Percentiles rank a stretch among this genome's conserved stretches.
Conservation (phyloP, 1,139 yeast species). For the Arxiozyma telluris region DNA sequence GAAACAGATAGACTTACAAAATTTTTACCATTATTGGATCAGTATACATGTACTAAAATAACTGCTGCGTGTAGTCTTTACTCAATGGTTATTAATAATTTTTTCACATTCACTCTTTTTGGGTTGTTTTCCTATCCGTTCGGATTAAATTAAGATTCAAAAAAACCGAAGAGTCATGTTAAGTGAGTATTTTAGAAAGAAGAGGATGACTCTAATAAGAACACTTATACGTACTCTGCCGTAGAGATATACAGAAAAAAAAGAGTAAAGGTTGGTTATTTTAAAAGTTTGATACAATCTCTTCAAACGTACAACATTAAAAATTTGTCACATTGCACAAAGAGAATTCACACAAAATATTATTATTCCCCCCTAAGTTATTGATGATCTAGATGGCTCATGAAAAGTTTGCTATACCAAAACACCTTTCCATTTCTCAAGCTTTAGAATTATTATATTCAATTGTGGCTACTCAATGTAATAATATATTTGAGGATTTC, state of each 20-base stretch:
- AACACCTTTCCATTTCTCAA: slow-evolving; percentile 23
- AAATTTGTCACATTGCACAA: background rate
- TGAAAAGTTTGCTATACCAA: slow-evolving; percentile 26
- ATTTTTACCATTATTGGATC: background rate
- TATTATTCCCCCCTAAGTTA: too few relatives aligned
- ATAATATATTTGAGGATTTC: slow-evolving; percentile 11
- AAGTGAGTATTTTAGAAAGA: background rate
- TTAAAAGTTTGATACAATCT: too few relatives aligned
- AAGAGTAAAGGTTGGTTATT: background rate
- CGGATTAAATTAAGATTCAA: background rate
- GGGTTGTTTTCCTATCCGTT: too few relatives aligned
- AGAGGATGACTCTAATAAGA: background rate
- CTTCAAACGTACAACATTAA: too few relatives aligned
- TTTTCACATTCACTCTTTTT: too few relatives aligned
- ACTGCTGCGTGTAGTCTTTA: background rate
- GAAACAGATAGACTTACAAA: background rate
- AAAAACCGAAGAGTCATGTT: background rate
- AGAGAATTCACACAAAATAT: background rate
- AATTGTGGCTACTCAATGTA: slow-evolving; percentile 20
- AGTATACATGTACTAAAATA: background rate
- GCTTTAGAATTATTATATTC: slow-evolving; percentile 24
- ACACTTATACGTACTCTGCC: too few relatives aligned
- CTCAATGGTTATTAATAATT: too few relatives aligned
- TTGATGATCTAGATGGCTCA: slow-evolving; percentile 15
- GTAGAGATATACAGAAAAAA: too few relatives aligned